Evolutionary conservation across 75 land plant species (phyloP).

Genomic region (Selaginella tamariscina): DNA sequence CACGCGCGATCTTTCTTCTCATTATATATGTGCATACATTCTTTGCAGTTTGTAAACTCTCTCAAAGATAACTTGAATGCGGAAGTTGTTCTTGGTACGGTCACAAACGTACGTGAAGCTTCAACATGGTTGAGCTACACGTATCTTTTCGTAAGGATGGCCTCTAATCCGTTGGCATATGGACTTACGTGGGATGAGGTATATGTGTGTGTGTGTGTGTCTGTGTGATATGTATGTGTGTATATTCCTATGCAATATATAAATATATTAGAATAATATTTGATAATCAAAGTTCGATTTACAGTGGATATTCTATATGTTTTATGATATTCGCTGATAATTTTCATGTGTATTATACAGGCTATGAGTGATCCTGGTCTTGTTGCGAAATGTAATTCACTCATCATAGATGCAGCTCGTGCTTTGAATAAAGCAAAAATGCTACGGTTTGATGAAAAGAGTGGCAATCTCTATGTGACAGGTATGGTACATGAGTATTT

Average conservation of each 20-base stretch:
- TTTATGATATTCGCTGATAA: not conserved
- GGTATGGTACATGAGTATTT: no score
- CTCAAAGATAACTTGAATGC: conserved; percentile 97
- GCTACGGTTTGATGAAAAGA: conserved; percentile 99
- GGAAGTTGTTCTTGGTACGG: conserved; percentile 88
- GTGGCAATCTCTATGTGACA: conserved; percentile 95
- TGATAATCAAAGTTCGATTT: no score
- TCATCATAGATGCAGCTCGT: conserved; percentile 91
- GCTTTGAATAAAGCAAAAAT: conserved; percentile 93
- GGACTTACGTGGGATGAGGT: conserved; percentile 98
- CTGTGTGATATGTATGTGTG: no score
- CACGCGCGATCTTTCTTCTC: no score
- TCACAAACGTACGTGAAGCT: conserved; percentile 95
- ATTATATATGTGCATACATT: not conserved
- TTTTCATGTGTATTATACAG: conserved; percentile 24
- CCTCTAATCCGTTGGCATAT: conserved; percentile 78
- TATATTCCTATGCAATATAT: no score
- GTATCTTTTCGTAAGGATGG: conserved; percentile 88
- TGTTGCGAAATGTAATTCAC: conserved; percentile 55
- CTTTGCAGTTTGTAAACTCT: conserved; percentile 76
- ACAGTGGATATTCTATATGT: no score
- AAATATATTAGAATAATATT: no score
- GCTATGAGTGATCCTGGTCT: conserved; percentile 72
- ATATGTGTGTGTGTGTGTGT: no score
- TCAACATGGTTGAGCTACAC: conserved; percentile 98